Evolutionary conservation across 768 basidiomycete genomes (phyloP), one percentile per base, ranked within the genome.

Genomic region (Podaxis mareebaensis): DNA sequence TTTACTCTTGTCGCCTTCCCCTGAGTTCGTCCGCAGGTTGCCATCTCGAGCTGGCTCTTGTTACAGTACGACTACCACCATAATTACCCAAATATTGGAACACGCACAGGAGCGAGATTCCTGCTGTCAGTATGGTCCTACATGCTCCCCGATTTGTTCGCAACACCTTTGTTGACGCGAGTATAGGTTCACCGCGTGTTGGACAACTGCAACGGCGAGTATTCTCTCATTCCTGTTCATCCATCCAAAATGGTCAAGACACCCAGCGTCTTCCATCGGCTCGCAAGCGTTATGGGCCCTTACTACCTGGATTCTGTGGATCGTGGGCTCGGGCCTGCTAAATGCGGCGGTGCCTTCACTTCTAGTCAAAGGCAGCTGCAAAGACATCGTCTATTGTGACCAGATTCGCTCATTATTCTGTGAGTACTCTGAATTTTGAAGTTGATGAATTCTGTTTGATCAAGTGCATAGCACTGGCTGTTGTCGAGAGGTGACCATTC

Each of bases 281-380:
- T 77, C 85, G 0, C 88, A 89, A 67, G 79, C 78, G 12, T 73
- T 87, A 48, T 89, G 88, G 88, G 72, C 83, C 3, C 72, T 86
- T 30, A 63, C 81, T 1, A 87, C 87, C 13, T 87, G 84, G 85
- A 67, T 83, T 17, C 74, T 87, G 52, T 89, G 87, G 88, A 76
- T 87, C 20, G 75, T 85, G 13, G 84, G 85, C 48, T 78, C 85
- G 3, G 82, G 80, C 0, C 71, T 83, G 24, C 69, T 88, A 52
- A 84, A 85, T 65, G 75, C 76, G 40, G 78, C 84, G 5, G 69
- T 84, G 24, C 83, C 85, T 2, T 72, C 69, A 10, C 63, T 85
- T 48, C 75, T 85, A 54, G 71, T 75, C 60, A 71, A 68, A 30
- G 73, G 72, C 36, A 73, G 71, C 17, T 88, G 88, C 67, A 75